These are phyloP conservation scores for Clarireedia paspali DNA, from an alignment of 2,329 filamentous ascomycete genomes.

Conservation along the genomic window DNA sequence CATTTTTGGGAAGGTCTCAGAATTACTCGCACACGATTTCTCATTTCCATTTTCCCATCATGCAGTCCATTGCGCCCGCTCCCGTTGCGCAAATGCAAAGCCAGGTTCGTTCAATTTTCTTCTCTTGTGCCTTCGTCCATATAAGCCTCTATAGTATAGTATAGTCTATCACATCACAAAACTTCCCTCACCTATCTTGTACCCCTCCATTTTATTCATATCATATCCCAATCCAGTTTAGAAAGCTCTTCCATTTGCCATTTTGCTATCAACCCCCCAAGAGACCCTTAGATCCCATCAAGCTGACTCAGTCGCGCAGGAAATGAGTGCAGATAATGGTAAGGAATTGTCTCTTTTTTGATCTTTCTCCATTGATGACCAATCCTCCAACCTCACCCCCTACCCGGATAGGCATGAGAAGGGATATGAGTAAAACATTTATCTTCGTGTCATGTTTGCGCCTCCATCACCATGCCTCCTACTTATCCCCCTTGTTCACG, in stretches of 20 bases:
- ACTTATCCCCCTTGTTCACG: conserved; percentile 3
- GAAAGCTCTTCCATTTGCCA: background rate
- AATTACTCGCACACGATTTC: background rate
- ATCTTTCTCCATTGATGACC: conserved; percentile 1
- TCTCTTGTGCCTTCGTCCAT: conserved; percentile 2
- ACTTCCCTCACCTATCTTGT: conserved; percentile 4
- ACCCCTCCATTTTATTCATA: conserved; percentile 9
- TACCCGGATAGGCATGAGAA: conserved; percentile 1
- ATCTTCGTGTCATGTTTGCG: background rate
- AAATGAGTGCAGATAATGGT: conserved; percentile 27
- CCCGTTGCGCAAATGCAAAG: conserved; percentile 25
- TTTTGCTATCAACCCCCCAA: background rate
- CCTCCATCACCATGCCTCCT: background rate
- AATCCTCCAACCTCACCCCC: conserved; percentile 1
- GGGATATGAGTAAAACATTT: conserved; percentile 9
- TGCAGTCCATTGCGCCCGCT: conserved; percentile 29
- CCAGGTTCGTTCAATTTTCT: conserved; percentile 20
- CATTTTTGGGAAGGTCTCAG: background rate
- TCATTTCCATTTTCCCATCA: conserved; percentile 3
- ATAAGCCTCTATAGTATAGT: too few relatives aligned
- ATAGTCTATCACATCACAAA: background rate
- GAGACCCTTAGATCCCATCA: background rate
- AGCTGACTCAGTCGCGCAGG: conserved; percentile 26
- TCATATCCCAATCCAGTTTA: conserved; percentile 2
- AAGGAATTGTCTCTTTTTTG: background rate